Evolutionary conservation across 192 early-diverging fungal species (phyloP).

Genomic region (Chytriomyces hyalinus): DNA sequence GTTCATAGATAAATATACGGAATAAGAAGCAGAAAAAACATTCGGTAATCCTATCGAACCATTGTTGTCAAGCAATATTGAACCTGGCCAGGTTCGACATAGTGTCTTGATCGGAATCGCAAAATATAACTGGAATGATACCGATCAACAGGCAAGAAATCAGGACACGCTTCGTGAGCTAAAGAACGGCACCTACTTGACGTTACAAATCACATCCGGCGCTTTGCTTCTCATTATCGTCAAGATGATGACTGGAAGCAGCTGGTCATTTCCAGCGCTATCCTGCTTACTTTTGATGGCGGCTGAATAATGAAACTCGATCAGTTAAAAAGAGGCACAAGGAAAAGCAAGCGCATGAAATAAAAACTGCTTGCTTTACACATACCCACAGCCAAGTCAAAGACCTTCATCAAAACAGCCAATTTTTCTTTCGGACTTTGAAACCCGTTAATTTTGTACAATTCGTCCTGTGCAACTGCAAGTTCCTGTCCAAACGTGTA

Average conservation of each 20-base stretch:
- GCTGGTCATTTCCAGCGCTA: slow-evolving; percentile 50
- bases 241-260: slow-evolving; percentile 56
- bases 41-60: slow-evolving; percentile 16
- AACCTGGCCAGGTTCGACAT: slow-evolving; percentile 52
- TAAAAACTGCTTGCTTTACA: too few species aligned
- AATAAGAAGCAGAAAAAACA: not conserved
- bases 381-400: slow-evolving; percentile 50
- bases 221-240: slow-evolving; percentile 54
- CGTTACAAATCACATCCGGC: slow-evolving; percentile 59
- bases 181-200: slow-evolving; percentile 42
- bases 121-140: slow-evolving; percentile 45
- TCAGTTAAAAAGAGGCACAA: not conserved
- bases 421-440: slow-evolving; percentile 55
- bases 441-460: slow-evolving; percentile 53
- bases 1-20: not conserved
- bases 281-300: slow-evolving; percentile 45
- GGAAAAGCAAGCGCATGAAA: not conserved
- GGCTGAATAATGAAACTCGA: slow-evolving; percentile 22
- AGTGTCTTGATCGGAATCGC: slow-evolving; percentile 50
- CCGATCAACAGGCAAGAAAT: not conserved
- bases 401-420: slow-evolving; percentile 46
- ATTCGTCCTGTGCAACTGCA: slow-evolving; percentile 53
- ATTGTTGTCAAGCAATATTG: slow-evolving; percentile 60
- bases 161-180: not conserved
- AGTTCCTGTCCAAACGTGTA: slow-evolving; percentile 47